A percentile compares a stretch with the other conserved stretches of the same genome.
These are phyloP conservation scores for Aspergillus biplanus DNA, from an alignment of 495 filamentous ascomycete species.

Conservation along the genomic window DNA sequence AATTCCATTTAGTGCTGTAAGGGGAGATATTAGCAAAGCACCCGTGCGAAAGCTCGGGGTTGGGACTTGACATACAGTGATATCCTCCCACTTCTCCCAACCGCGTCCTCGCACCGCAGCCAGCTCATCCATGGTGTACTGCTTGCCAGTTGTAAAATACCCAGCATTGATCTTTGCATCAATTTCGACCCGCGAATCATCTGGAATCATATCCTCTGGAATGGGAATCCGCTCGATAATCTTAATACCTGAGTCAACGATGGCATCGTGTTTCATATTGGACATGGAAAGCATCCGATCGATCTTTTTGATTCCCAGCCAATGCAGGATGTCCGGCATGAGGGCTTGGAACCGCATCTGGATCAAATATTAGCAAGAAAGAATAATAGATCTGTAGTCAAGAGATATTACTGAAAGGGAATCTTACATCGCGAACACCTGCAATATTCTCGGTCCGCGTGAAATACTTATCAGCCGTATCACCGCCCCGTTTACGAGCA, in stretches of 20 bases:
- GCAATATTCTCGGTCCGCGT: constrained; percentile 96
- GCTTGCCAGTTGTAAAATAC: constrained; percentile 92
- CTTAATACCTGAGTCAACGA: constrained; percentile 92
- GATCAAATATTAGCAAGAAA: background rate
- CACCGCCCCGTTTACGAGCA: constrained; percentile 77
- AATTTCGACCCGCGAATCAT: constrained; percentile 94
- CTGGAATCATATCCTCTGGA: constrained; percentile 91
- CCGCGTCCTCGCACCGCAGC: constrained; percentile 82
- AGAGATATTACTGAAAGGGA: background rate
- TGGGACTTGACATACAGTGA: constrained; percentile 50
- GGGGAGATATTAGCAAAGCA: constrained; percentile 5
- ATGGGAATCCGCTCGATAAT: constrained; percentile 93
- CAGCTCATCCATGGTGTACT: constrained; percentile 86
- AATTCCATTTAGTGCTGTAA: constrained; percentile 13
- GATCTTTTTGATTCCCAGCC: constrained; percentile 98
- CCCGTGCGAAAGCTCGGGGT: background rate
- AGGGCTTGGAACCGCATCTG: constrained; percentile 98
- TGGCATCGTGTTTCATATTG: constrained; percentile 99
- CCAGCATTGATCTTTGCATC: constrained; percentile 98
- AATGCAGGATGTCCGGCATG: constrained; percentile 98
- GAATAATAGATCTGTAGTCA: background rate
- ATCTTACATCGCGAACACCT: constrained; percentile 72
- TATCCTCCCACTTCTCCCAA: constrained; percentile 80
- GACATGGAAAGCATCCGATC: constrained; percentile 99
- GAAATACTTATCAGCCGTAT: constrained; percentile 96